Percentiles rank a stretch among this genome's conserved stretches.
phyloP scores from a whole-genome alignment of 805 yeast genomes.

The Candida alai region DNA sequence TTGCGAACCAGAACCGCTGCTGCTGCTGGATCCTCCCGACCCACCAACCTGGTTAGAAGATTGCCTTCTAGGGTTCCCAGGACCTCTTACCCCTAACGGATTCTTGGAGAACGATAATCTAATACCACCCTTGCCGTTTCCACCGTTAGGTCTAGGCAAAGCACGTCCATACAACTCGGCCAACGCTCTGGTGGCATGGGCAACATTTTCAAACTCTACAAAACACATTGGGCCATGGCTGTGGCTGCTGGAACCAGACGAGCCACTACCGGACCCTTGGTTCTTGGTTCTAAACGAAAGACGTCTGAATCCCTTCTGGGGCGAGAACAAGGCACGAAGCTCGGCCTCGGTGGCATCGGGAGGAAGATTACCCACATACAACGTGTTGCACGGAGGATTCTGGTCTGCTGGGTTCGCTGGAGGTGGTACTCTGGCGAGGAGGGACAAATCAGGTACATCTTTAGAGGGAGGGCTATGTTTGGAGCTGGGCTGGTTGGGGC shows the following conservation, averaged over 20 bases:
- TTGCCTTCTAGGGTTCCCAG: slow-evolving; percentile 40
- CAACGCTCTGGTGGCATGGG: slow-evolving; percentile 87
- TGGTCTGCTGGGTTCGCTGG: slow-evolving; percentile 99
- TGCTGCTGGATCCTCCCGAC: slow-evolving; percentile 5
- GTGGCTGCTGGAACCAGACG: slow-evolving; percentile 22
- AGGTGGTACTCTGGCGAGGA: slow-evolving; percentile 77
- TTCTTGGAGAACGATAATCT: slow-evolving; percentile 91
- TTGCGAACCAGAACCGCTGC: slow-evolving; percentile 1
- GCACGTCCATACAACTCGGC: slow-evolving; percentile 93
- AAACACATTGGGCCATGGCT: slow-evolving; percentile 98
- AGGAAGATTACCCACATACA: slow-evolving; percentile 95
- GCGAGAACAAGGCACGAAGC: slow-evolving; percentile 77
- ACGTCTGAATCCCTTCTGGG: slow-evolving; percentile 89
- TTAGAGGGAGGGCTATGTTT: slow-evolving; percentile 14
- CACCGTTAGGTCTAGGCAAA: slow-evolving; percentile 72
- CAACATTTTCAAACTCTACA: slow-evolving; percentile 96
- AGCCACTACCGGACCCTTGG: slow-evolving; percentile 25
- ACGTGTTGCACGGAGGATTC: slow-evolving; percentile 96
- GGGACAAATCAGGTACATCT: slow-evolving; percentile 61
- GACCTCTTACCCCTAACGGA: slow-evolving; percentile 94
- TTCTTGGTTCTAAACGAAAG: slow-evolving; percentile 76
- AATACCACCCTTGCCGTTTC: slow-evolving; percentile 85
- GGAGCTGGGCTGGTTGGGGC: slow-evolving; percentile 8
- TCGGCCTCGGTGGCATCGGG: slow-evolving; percentile 96
- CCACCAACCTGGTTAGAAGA: slow-evolving; percentile 10